Conservation (phyloP, 345 rosid species). For the Combretum micranthum region DNA sequence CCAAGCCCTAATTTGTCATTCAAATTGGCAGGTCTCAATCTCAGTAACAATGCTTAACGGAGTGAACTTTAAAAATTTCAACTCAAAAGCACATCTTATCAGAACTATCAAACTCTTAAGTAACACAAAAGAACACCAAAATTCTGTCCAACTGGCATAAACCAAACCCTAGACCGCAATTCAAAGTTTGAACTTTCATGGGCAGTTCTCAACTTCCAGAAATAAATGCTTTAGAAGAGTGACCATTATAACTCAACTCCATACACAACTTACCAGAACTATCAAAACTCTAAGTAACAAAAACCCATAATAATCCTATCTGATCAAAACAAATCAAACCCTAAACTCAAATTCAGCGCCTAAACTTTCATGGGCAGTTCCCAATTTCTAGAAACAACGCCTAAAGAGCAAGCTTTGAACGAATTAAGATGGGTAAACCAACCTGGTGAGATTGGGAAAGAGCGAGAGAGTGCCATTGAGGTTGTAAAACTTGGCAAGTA, state of each 20-base stretch:
- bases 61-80: no score
- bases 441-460: slow-evolving; percentile 54
- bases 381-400: background rate
- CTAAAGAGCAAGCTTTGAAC: background rate
- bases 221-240: no score
- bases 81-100: background rate
- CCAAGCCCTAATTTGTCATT: background rate
- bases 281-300: background rate
- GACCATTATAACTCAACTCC: no score
- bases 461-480: slow-evolving; percentile 48
- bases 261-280: no score
- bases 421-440: no score
- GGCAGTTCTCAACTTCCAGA: no score
- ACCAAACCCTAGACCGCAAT: background rate
- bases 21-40: background rate
- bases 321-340: background rate
- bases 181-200: background rate
- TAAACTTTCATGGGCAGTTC: background rate
- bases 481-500: slow-evolving; percentile 37
- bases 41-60: no score
- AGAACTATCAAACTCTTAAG: background rate
- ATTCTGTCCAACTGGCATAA: background rate
- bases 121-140: background rate
- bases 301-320: background rate
- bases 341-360: background rate